Evolutionary conservation across 2,329 filamentous ascomycete genomes (phyloP).

Genomic region (Penicillium griseofulvum): DNA sequence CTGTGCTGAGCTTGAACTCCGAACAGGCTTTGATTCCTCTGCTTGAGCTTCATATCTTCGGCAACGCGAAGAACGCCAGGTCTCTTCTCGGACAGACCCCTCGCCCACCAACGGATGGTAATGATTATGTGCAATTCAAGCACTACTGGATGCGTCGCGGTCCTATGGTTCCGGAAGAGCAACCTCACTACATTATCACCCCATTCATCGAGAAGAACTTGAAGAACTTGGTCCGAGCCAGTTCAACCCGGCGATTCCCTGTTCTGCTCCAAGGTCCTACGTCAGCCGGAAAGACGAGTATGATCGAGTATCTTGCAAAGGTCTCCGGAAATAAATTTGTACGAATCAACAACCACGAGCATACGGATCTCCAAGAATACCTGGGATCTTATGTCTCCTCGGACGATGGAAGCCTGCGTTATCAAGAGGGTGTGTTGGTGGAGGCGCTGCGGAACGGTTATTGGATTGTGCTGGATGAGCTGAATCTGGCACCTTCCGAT

Average conservation of each 20-base stretch:
- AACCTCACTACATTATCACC: slow-evolving; percentile 92
- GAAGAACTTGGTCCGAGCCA: slow-evolving; percentile 88
- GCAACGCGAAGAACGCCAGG: slow-evolving; percentile 65
- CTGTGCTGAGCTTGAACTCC: slow-evolving; percentile 77
- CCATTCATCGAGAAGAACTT: slow-evolving; percentile 93
- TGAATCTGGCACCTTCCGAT: slow-evolving; percentile 95
- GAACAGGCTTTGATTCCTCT: slow-evolving; percentile 75
- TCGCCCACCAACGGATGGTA: slow-evolving; percentile 71
- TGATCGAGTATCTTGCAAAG: slow-evolving; percentile 98
- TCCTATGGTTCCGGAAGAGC: slow-evolving; percentile 61
- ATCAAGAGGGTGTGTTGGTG: slow-evolving; percentile 91
- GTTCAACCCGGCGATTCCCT: slow-evolving; percentile 86
- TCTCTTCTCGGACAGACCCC: slow-evolving; percentile 76
- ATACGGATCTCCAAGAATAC: slow-evolving; percentile 97
- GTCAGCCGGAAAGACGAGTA: slow-evolving; percentile 96
- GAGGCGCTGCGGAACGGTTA: slow-evolving; percentile 88
- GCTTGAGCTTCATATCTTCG: slow-evolving; percentile 76
- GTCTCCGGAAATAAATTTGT: slow-evolving; percentile 96
- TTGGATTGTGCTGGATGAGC: slow-evolving; percentile 97
- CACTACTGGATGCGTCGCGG: slow-evolving; percentile 92
- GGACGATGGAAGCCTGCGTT: slow-evolving; percentile 76
- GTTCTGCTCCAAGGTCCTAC: slow-evolving; percentile 96
- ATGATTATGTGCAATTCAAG: slow-evolving; percentile 76
- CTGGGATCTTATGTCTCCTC: slow-evolving; percentile 90
- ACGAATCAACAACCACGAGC: slow-evolving; percentile 98